Evolutionary conservation across 2,329 filamentous ascomycete species (phyloP).

Genomic region (Penicillium sp.): DNA sequence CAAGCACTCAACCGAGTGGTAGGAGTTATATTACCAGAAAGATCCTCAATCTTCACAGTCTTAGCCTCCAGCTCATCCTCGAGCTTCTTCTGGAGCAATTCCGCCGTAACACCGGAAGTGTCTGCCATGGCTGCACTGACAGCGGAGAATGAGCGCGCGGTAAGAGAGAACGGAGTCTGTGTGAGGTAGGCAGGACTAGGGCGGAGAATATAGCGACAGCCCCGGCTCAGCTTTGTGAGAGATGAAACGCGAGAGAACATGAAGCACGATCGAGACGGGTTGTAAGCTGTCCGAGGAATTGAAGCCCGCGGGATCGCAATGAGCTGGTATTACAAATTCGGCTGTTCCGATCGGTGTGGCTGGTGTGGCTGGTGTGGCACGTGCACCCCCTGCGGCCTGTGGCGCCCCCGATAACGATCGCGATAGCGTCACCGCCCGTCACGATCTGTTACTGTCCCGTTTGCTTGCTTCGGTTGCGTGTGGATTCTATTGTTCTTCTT

Average conservation of each 20-base stretch:
- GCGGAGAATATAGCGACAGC: conserved; percentile 45
- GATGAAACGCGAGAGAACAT: conserved; percentile 45
- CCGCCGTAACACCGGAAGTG: conserved; percentile 70
- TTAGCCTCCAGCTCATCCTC: conserved; percentile 60
- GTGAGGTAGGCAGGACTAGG: conserved; percentile 28
- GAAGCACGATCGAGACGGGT: conserved; percentile 27
- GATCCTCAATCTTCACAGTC: conserved; percentile 86
- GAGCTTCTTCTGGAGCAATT: conserved; percentile 32
- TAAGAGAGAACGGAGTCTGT: conserved; percentile 39
- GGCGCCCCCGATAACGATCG: conserved; percentile 13
- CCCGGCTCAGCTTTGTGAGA: conserved; percentile 41
- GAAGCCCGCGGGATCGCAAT: neutral
- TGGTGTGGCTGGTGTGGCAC: conserved; percentile 31
- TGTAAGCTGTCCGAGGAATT: neutral
- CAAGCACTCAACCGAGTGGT: neutral
- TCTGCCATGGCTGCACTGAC: conserved; percentile 49
- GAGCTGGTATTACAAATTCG: conserved; percentile 31
- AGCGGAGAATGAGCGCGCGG: conserved; percentile 39
- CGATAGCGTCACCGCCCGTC: conserved; percentile 7
- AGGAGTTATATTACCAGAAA: conserved; percentile 72
- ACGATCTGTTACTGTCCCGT: neutral
- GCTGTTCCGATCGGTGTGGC: conserved; percentile 24
- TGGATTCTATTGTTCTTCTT: conserved; percentile 4
- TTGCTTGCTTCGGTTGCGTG: conserved; percentile 5
- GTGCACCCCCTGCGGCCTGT: conserved; percentile 19